A percentile compares a stretch with the other conserved stretches of the same genome.
phyloP scores from a whole-genome alignment of 2,329 filamentous ascomycete genomes.

The Canariomyces notabilis region DNA sequence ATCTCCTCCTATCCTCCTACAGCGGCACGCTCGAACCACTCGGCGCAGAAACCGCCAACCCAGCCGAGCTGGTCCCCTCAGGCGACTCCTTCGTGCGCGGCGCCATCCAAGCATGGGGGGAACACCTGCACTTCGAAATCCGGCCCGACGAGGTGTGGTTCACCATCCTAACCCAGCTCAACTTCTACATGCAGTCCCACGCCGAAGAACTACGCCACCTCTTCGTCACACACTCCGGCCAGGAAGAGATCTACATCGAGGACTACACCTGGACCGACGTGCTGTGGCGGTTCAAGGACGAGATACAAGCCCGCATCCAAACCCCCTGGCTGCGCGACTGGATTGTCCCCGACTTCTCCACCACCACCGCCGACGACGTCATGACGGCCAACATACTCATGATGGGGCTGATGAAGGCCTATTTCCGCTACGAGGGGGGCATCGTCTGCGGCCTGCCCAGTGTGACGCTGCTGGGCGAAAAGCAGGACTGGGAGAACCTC shows the following conservation, averaged over 20 bases:
- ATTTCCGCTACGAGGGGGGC: constrained; percentile 34
- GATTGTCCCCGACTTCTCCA: constrained; percentile 41
- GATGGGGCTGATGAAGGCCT: constrained; percentile 41
- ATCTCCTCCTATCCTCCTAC: constrained; percentile 27
- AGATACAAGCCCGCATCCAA: constrained; percentile 37
- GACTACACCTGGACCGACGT: constrained; percentile 24
- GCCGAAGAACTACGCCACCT: constrained; percentile 40
- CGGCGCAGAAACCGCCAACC: constrained; percentile 11
- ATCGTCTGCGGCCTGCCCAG: constrained; percentile 40
- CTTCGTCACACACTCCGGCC: constrained; percentile 43
- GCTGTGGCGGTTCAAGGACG: constrained; percentile 32
- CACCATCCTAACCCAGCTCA: constrained; percentile 47
- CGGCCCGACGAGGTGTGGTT: constrained; percentile 54
- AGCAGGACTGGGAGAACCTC: constrained; percentile 38
- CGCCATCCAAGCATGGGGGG: constrained; percentile 43
- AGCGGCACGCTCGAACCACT: constrained; percentile 9
- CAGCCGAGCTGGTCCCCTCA: constrained; percentile 23
- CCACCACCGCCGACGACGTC: constrained; percentile 35
- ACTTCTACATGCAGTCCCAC: constrained; percentile 45
- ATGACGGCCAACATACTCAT: constrained; percentile 39
- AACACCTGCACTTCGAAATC: constrained; percentile 45
- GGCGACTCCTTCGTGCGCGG: constrained; percentile 40
- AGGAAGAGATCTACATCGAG: constrained; percentile 36
- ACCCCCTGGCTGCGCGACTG: constrained; percentile 38
- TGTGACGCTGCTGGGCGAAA: constrained; percentile 37